phyloP scores from a whole-genome alignment of 768 basidiomycete species.

The Tubosaeta sp. region DNA sequence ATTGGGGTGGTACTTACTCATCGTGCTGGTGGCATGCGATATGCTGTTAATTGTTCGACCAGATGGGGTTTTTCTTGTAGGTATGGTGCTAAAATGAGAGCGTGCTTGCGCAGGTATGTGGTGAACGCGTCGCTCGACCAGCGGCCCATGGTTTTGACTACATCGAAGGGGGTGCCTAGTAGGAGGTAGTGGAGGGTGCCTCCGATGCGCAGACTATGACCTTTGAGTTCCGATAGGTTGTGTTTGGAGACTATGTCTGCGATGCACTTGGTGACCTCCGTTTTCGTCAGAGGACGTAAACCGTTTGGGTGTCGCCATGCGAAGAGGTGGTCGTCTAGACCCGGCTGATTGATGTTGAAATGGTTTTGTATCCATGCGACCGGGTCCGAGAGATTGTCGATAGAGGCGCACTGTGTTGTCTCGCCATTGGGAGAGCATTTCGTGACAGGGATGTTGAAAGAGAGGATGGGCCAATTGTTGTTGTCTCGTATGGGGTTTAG shows the following conservation, averaged over 20 bases:
- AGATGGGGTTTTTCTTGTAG: not conserved
- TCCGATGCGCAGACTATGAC: slow-evolving; percentile 31
- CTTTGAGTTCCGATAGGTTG: not conserved
- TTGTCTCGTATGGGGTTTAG: not conserved
- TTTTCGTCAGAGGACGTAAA: not conserved
- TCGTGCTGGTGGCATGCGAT: too few relatives aligned
- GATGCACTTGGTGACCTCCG: not conserved
- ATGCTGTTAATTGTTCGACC: too few relatives aligned
- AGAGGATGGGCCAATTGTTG: not conserved
- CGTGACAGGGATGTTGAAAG: not conserved
- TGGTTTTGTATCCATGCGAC: not conserved
- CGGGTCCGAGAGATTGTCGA: not conserved
- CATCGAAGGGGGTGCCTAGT: slow-evolving; percentile 25
- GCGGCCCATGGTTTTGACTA: slow-evolving; percentile 30
- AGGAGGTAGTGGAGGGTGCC: slow-evolving; percentile 28
- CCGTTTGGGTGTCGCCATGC: not conserved
- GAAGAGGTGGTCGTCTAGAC: not conserved
- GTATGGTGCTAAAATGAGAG: not conserved
- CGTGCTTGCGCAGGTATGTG: slow-evolving; percentile 28
- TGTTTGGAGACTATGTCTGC: not conserved
- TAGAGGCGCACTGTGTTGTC: not conserved
- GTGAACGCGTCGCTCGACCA: slow-evolving; percentile 34
- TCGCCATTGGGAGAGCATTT: not conserved
- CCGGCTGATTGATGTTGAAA: not conserved
- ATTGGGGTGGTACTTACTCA: too few relatives aligned